Conservation (phyloP, 2,329 filamentous ascomycete genomes). For the Triangularia verruculosa region DNA sequence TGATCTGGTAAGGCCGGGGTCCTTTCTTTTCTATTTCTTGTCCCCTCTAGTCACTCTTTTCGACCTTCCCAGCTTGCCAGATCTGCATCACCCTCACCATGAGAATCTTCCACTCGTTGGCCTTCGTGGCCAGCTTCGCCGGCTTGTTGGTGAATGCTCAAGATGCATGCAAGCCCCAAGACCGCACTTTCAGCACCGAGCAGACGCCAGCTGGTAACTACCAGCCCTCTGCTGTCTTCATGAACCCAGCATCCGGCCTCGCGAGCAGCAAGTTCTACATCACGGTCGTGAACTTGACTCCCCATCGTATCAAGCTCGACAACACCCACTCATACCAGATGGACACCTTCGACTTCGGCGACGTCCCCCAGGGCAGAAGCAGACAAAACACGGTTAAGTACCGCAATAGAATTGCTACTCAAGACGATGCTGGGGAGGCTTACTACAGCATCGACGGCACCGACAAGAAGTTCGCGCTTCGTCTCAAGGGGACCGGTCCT, state of each 20-base stretch:
- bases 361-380: conserved; percentile 33
- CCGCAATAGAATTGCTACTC: conserved; percentile 17
- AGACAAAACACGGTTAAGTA: conserved; percentile 34
- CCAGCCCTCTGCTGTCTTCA: conserved; percentile 17
- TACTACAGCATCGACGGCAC: conserved; percentile 34
- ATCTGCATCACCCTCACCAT: neutral
- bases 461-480: conserved; percentile 32
- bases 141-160: conserved; percentile 10
- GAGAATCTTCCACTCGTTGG: conserved; percentile 12
- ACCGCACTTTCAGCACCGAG: conserved; percentile 23
- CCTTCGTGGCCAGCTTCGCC: conserved; percentile 17
- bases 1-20: neutral
- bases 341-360: conserved; percentile 33
- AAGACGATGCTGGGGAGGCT: conserved; percentile 32
- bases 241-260: conserved; percentile 15
- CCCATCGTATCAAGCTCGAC: conserved; percentile 31
- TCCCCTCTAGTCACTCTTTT: neutral
- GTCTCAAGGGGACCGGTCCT: conserved; percentile 33
- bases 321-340: conserved; percentile 34
- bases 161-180: conserved; percentile 12
- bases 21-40: neutral
- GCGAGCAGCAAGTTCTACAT: conserved; percentile 29
- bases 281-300: conserved; percentile 37
- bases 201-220: conserved; percentile 12
- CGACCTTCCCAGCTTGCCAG: neutral